phyloP scores from a whole-genome alignment of 164 flowering plant genomes.

The Dillenia suffruticosa region DNA sequence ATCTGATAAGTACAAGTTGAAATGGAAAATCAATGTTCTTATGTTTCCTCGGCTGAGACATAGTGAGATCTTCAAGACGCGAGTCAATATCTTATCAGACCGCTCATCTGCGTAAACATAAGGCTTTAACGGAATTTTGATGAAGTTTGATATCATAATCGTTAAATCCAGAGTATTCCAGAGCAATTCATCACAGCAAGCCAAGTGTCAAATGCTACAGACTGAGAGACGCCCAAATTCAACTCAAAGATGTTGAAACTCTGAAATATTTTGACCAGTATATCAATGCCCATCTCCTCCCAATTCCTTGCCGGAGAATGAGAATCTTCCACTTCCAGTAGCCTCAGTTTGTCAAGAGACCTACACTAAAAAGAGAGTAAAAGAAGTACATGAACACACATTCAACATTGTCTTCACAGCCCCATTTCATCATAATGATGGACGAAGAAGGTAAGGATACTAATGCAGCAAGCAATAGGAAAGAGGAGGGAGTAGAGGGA shows the following conservation, averaged over 20 bases:
- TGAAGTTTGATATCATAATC: conserved; percentile 37
- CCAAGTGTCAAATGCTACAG: conserved; percentile 56
- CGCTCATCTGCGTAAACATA: conserved; percentile 46
- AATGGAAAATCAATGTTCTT: conserved; percentile 40
- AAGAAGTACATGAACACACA: too few relatives aligned
- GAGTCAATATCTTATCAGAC: conserved; percentile 36
- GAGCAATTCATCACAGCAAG: conserved; percentile 48
- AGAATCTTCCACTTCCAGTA: conserved; percentile 29
- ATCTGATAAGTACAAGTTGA: conserved; percentile 40
- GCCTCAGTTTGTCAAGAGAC: too few relatives aligned
- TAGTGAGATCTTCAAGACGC: conserved; percentile 40
- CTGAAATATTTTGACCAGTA: conserved; percentile 51
- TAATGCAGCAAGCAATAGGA: too few relatives aligned
- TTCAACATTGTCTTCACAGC: too few relatives aligned
- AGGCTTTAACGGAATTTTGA: conserved; percentile 43
- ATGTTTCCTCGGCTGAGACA: conserved; percentile 41
- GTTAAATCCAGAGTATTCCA: conserved; percentile 60
- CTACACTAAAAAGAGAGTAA: too few relatives aligned
- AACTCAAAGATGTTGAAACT: conserved; percentile 31
- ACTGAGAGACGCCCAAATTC: conserved; percentile 49
- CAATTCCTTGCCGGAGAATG: conserved; percentile 29
- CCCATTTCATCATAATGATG: too few relatives aligned
- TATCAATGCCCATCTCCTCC: conserved; percentile 52
- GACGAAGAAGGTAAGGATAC: too few relatives aligned
- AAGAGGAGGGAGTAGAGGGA: too few relatives aligned